Percentiles rank a stretch among this genome's conserved stretches.
Evolutionary conservation across 2,329 filamentous ascomycete species (phyloP).

Genomic region (Aspergillus sp.): DNA sequence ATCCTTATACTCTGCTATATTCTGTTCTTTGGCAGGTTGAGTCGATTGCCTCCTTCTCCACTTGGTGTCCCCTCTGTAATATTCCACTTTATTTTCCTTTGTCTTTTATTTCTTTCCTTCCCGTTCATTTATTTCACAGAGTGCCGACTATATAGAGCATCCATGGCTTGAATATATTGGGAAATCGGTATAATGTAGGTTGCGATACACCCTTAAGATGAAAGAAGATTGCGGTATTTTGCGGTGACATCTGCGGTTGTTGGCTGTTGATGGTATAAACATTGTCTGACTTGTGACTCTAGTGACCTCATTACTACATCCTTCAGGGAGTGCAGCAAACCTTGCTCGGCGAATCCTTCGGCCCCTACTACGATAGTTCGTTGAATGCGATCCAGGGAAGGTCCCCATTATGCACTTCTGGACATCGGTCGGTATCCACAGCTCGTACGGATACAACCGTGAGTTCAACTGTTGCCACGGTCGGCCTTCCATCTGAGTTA

Average conservation of each 20-base stretch:
- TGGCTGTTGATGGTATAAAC: neutral
- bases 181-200: constrained; percentile 19
- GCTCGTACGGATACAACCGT: neutral
- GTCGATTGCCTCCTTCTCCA: neutral
- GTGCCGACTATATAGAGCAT: constrained; percentile 25
- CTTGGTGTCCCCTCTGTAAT: constrained; percentile 1
- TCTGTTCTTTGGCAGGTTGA: neutral
- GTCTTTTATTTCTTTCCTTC: constrained; percentile 1
- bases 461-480: neutral
- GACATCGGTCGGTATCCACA: neutral
- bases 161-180: constrained; percentile 19
- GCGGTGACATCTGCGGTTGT: neutral
- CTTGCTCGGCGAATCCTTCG: neutral
- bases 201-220: constrained; percentile 14
- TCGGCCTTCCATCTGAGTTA: neutral
- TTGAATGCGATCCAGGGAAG: neutral
- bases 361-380: too few species aligned
- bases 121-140: constrained; percentile 12
- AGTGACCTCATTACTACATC: neutral
- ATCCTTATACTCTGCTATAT: neutral
- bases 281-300: neutral
- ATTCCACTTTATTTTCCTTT: neutral
- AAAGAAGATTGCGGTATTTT: neutral
- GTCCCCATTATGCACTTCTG: neutral
- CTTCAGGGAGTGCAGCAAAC: neutral